Base-by-base conservation (phyloP, 192 early-diverging fungal genomes). In the Obelidium mucronatum region DNA sequence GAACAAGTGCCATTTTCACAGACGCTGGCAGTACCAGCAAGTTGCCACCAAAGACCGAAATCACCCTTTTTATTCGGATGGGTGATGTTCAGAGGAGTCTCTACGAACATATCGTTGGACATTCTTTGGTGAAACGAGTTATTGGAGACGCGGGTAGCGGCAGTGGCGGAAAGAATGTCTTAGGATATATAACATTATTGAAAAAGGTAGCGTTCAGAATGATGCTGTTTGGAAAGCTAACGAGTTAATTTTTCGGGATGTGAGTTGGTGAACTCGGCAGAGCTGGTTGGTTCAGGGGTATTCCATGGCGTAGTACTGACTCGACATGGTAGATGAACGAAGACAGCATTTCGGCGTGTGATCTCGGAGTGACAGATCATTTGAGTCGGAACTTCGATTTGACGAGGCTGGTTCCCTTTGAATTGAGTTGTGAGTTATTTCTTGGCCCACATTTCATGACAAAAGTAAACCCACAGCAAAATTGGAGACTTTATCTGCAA, bases 21-120 rank as follows among this genome's bases (percentile, higher is more conserved):
- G 59, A 58, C 17, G 81, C 80, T 24, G 56, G 82, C 31, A 80
- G 85, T 2, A 90, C 82, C 62, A 75, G 82, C 67, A 89, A 87
- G 58, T 75, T 93, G 28, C 91, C 89, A 33, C 79, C 83, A 0
- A 92, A 92, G 80, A 79, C 82, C 11, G 89, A 91, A 44, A 22
- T 85, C 26, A 84, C 90, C 5, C 56, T 92, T 1, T 89, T 91
- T 80, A 85, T 82, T 40, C 60, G 73, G 17, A 86, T 86, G 0
- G 81, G 85, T 0, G 36, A 28, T 24, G 11, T 86, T 42, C 89
- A 91, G 55, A n/a, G 42, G 15, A 26, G 19, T n/a, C 52, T 78
- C 8, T 83, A 83, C 44, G 31, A 55, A 40, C 39, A 75, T 37
- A 13, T 81, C 13, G 42, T 75, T 40, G 34, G 30, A 19, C 68